Evolutionary conservation across 163 green algal genomes (phyloP), one percentile per base, ranked within the genome.

Genomic region (Volvox carteri): DNA sequence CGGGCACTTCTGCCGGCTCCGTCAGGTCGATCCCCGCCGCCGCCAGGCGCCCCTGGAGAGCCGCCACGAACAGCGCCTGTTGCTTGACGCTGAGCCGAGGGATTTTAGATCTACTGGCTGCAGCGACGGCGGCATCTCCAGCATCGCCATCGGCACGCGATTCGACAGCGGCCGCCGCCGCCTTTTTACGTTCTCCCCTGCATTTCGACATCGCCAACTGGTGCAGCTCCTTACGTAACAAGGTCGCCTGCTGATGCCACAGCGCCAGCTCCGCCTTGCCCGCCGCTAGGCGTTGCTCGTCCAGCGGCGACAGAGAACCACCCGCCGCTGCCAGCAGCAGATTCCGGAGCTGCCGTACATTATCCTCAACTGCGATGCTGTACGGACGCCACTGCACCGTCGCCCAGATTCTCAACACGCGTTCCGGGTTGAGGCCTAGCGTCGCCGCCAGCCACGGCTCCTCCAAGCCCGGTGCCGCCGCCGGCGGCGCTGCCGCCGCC

Each of bases 221-320:
- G 3, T 35, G 35, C 0, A 85, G n/a, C 21, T 85, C 21, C 21
- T n/a, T 54, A 16, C 77, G 77, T 12, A 85, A 54, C 30, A 74
- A 4, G 21, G 18, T n/a, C 1, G 77, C 28, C 25, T 74, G 11
- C 56, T 74, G 23, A 25, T 75, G 39, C 77, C 77, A 85, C 16
- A 58, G 25, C 21, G 18, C 16, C 12, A 85, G 54, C 77, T 85
- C 77, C 8, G 42, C 30, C 37, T 25, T 44, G 14, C 28, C 77
- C 37, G 56, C 77, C 77, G 54, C 77, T 54, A 75, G 52, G n/a
- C 44, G 54, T 16, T 42, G 35, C 70, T 54, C 70, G 70, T 78
- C 70, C 70, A 78, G 70, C 30, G 70, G 70, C 39, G 70, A 7
- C 28, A 48, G 65, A 1, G 65, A 30, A 46, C 65, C 65, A 12